These are phyloP conservation scores for Chytriomyces sp. DNA, from an alignment of 192 early-diverging fungal species.

Conservation along the genomic window DNA sequence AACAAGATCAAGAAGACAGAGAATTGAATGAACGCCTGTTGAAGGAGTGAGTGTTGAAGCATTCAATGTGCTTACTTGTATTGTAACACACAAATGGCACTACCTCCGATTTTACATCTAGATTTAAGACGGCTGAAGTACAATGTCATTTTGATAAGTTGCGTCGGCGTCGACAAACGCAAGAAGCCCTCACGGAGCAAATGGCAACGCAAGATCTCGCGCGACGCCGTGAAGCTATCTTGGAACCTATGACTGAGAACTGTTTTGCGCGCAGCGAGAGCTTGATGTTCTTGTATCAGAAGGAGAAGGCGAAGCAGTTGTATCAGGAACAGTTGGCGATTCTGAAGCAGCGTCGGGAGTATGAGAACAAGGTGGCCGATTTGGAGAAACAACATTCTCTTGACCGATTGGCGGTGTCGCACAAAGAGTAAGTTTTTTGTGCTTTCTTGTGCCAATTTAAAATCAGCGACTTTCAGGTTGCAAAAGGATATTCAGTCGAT, in stretches of 20 bases:
- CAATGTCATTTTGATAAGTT: conserved; percentile 49
- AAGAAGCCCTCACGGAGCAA: conserved; percentile 44
- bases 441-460: not conserved
- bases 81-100: not conserved
- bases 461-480: conserved; percentile 13
- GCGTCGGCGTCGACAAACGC: conserved; percentile 35
- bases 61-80: not conserved
- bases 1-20: conserved; percentile 40
- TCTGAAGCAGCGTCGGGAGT: conserved; percentile 42
- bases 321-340: conserved; percentile 56
- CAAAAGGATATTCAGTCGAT: conserved; percentile 35
- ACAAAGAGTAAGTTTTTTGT: conserved; percentile 42
- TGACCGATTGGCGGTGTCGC: conserved; percentile 37
- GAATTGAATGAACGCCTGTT: conserved; percentile 37
- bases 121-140: conserved; percentile 43
- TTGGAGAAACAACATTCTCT: conserved; percentile 41
- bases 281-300: conserved; percentile 52
- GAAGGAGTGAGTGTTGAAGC: conserved; percentile 37
- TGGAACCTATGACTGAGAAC: conserved; percentile 34
- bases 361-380: conserved; percentile 42
- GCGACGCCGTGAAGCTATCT: conserved; percentile 7
- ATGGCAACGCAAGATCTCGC: conserved; percentile 29
- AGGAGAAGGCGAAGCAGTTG: conserved; percentile 54
- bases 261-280: conserved; percentile 50
- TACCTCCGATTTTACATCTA: not conserved